Conservation (phyloP, 495 filamentous ascomycete species). For the Xylaria cubensis region DNA sequence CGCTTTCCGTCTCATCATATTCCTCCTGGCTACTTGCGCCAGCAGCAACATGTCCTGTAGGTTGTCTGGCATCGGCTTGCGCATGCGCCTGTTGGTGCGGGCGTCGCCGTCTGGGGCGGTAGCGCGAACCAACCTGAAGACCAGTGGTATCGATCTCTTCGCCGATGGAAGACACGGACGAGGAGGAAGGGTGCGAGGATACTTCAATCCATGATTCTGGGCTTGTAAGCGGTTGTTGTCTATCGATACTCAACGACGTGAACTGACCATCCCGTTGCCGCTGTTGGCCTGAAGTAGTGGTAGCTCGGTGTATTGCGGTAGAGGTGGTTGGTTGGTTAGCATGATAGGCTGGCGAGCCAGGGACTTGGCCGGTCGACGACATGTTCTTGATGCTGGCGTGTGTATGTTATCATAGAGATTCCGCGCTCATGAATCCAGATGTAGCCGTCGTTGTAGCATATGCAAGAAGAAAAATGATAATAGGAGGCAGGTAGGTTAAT, state of each 20-base stretch:
- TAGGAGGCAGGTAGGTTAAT: not conserved
- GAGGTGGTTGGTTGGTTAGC: not conserved
- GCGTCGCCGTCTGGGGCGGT: slow-evolving; percentile 61
- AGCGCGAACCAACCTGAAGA: slow-evolving; percentile 69
- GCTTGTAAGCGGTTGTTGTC: slow-evolving; percentile 30
- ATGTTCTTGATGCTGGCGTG: slow-evolving; percentile 10
- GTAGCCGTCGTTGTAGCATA: not conserved
- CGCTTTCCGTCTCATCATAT: slow-evolving; percentile 75
- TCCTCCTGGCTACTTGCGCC: slow-evolving; percentile 67
- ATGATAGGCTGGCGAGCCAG: slow-evolving; percentile 15
- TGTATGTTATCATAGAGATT: not conserved
- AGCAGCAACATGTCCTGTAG: slow-evolving; percentile 47
- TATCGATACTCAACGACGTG: slow-evolving; percentile 15
- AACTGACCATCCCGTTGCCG: slow-evolving; percentile 40
- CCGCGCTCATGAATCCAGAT: not conserved
- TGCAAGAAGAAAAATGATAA: not conserved
- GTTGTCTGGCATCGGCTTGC: slow-evolving; percentile 36
- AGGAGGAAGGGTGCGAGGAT: slow-evolving; percentile 85
- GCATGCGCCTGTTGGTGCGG: slow-evolving; percentile 55
- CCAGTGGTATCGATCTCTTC: slow-evolving; percentile 91
- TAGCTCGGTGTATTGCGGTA: not conserved
- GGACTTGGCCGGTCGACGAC: slow-evolving; percentile 15
- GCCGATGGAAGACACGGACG: slow-evolving; percentile 86
- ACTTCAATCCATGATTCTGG: slow-evolving; percentile 98
- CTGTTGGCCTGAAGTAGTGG: slow-evolving; percentile 32